Base-by-base conservation (phyloP, 108 stramenopile species). In the Cyclotella atomus region DNA sequence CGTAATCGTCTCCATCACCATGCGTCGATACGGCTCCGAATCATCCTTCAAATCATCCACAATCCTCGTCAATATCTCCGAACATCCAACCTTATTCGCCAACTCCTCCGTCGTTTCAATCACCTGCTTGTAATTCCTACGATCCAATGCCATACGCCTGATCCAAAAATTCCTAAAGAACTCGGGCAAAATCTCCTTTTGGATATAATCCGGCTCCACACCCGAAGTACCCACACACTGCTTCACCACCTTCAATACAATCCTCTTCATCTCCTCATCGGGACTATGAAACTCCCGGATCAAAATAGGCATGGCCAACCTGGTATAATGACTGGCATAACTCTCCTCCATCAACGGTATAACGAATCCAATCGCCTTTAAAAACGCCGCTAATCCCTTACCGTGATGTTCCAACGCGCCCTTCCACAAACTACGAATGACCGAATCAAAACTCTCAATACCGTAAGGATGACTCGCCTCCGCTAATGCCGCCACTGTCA, bases 1-100 rank as follows among this genome's bases (percentile, higher is more conserved):
- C 61, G 96, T 89, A 34, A 98, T 76, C 3, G 97, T 97, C 76
- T 98, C 97, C 97, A 99, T 99, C 16, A 99, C 99, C 99, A 99
- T 99, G 53, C 97, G 85, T 45, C 99, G 91, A 71, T 99, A 99
- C 0, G 98, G 97, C 77, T 99, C 99, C 7, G 92, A 95, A 68
- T 99, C 98, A 82, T 99, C 99, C 84, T 99, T 99, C 44, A 99
- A 91, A 75, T 98, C 99, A 67, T 98, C 99, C 1, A 99, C 98
- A 66, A 99, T 97, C 53, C 98, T 93, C 20, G 72, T 72, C 32
- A 99, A 65, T 38, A 99, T 94, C 29, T 98, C 97, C 3, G 96
- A 95, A 65, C 90, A 95, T 16, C 98, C 99, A 47, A 99, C 97
- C 86, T 99, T 98, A 83, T 96, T 98, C 14, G 98, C 98, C 33